phyloP scores from a whole-genome alignment of 371 early-diverging fungal genomes.

The Dinochytrium kinnereticum region DNA sequence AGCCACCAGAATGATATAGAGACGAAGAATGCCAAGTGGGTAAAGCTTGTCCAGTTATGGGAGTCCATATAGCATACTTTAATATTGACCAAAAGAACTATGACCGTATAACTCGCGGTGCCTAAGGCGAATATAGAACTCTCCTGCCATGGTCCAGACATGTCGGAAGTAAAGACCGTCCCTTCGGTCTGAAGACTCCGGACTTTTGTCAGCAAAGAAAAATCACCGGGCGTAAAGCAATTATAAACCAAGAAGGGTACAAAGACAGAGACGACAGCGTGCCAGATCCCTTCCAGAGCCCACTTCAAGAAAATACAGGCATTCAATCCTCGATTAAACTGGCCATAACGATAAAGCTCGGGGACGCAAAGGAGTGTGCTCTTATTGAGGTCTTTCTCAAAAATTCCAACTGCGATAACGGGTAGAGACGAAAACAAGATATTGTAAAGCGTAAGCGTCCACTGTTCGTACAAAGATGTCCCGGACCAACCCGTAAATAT shows the following conservation, averaged over 20 bases:
- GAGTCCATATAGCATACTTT: conserved; percentile 36
- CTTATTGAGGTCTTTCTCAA: conserved; percentile 64
- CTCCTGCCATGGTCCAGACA: conserved; percentile 29
- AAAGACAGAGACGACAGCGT: conserved; percentile 35
- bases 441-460: conserved; percentile 91
- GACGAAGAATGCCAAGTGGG: conserved; percentile 16
- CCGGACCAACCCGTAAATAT: conserved; percentile 91
- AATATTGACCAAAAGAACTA: conserved; percentile 30
- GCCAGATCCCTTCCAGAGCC: conserved; percentile 37
- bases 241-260: conserved; percentile 36
- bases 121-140: conserved; percentile 31
- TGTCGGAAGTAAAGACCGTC: conserved; percentile 14
- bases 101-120: conserved; percentile 29
- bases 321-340: conserved; percentile 32
- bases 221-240: no score
- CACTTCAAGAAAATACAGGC: conserved; percentile 27
- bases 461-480: conserved; percentile 91
- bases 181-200: no score
- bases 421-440: conserved; percentile 91
- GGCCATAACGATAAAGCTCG: conserved; percentile 42
- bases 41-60: conserved; percentile 25
- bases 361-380: conserved; percentile 39
- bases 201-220: no score
- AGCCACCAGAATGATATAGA: conserved; percentile 14
- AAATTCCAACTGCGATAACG: conserved; percentile 88